A percentile compares a stretch with the other conserved stretches of the same genome.
phyloP scores from a whole-genome alignment of 257 asterid species.

The Ilex aquifolium region DNA sequence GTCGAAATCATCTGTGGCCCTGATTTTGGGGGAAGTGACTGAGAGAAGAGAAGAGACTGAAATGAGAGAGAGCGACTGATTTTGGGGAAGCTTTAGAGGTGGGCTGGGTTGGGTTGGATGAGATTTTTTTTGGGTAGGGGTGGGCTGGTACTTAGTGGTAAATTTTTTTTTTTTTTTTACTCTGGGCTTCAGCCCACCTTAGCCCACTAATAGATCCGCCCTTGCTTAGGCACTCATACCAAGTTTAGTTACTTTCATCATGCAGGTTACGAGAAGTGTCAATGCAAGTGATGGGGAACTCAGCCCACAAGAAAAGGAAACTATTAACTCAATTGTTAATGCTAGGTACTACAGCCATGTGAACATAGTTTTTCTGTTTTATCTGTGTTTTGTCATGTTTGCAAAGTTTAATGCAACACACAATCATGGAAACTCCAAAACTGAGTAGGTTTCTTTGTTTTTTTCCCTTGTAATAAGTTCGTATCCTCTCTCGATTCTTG shows the following conservation, averaged over 20 bases:
- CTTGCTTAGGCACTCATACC: too few relatives aligned
- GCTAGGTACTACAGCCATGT: slow-evolving; percentile 44
- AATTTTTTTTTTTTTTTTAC: too few relatives aligned
- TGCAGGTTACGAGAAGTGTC: slow-evolving; percentile 73
- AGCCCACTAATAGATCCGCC: too few relatives aligned
- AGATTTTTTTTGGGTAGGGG: too few relatives aligned
- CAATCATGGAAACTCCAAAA: neutral
- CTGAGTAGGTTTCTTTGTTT: slow-evolving; percentile 5
- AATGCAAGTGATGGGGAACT: slow-evolving; percentile 40
- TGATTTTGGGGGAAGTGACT: too few relatives aligned
- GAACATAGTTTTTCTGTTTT: slow-evolving; percentile 4
- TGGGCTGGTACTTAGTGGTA: too few relatives aligned
- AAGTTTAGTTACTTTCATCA: neutral
- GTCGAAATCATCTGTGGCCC: too few relatives aligned
- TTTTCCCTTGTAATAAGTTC: slow-evolving; percentile 30
- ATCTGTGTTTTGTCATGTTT: slow-evolving; percentile 7
- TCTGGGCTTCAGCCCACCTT: too few relatives aligned
- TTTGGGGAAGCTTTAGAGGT: too few relatives aligned
- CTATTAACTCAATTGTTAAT: slow-evolving; percentile 60
- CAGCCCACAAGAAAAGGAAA: slow-evolving; percentile 65
- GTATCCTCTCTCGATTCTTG: slow-evolving; percentile 76
- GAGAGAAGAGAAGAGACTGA: too few relatives aligned
- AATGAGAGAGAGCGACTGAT: too few relatives aligned
- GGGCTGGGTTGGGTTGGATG: too few relatives aligned
- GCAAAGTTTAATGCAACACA: slow-evolving; percentile 1